These are phyloP conservation scores for Fusarium mangiferae DNA, from an alignment of 2,329 filamentous ascomycete genomes.

Conservation along the genomic window DNA sequence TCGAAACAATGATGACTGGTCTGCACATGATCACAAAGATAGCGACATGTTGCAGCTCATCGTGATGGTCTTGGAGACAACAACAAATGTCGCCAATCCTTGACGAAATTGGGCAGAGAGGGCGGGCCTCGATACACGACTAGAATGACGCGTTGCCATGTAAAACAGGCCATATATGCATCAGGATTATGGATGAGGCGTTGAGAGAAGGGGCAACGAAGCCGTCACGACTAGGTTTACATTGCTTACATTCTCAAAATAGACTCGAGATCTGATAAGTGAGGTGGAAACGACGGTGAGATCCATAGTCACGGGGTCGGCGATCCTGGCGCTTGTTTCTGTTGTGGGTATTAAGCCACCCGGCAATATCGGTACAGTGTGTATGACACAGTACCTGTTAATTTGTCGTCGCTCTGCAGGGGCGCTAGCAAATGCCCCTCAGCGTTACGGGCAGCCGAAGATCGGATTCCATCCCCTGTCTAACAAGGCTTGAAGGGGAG, in stretches of 20 bases:
- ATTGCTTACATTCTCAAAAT: not conserved
- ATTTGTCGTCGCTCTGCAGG: not conserved
- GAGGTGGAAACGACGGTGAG: conserved; percentile 29
- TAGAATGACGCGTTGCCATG: not conserved
- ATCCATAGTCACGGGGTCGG: conserved; percentile 12
- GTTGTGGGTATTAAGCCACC: conserved; percentile 1
- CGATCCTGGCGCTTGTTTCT: conserved; percentile 19
- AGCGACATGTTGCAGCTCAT: not conserved
- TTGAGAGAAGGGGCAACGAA: conserved; percentile 23
- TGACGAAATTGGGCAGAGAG: not conserved
- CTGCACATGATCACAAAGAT: not conserved
- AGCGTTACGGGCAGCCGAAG: not conserved
- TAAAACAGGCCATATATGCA: not conserved
- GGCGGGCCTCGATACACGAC: not conserved
- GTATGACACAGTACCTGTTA: not conserved
- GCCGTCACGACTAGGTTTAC: not conserved
- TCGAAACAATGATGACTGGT: not conserved
- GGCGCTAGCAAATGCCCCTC: conserved; percentile 11
- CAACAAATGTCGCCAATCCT: not conserved
- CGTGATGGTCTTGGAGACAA: not conserved
- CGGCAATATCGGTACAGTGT: conserved; percentile 1
- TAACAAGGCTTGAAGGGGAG: not conserved
- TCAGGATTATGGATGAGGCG: not conserved
- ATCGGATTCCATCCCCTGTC: not conserved
- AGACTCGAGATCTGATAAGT: not conserved